Percentiles rank a stretch among this genome's conserved stretches.
Conservation (phyloP, 164 flowering plant species). For the Cinnamomum micranthum region DNA sequence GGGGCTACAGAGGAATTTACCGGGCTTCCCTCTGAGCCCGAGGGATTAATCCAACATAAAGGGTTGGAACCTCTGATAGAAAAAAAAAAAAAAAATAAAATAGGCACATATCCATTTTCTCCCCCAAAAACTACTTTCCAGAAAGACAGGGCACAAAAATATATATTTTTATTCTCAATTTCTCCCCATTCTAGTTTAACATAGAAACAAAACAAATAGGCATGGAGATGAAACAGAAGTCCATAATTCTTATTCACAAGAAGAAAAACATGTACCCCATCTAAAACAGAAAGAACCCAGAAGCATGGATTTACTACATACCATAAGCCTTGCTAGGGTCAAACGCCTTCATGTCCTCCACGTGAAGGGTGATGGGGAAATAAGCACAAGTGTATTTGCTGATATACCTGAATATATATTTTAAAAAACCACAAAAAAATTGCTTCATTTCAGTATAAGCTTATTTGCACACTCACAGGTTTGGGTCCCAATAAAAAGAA, state of each 20-base stretch:
- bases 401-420: conserved; percentile 51
- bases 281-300: background rate
- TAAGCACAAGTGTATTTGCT: conserved; percentile 72
- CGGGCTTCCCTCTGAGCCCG: too few species aligned
- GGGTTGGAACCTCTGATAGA: too few species aligned
- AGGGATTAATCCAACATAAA: too few species aligned
- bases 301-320: conserved; percentile 10
- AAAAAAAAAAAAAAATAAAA: too few species aligned
- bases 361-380: conserved; percentile 70
- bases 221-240: background rate
- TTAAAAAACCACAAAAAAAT: background rate
- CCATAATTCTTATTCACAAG: background rate
- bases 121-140: too few species aligned
- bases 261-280: too few species aligned
- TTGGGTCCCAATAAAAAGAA: background rate
- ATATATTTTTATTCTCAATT: background rate
- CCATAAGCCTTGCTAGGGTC: conserved; percentile 73
- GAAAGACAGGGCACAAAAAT: too few species aligned
- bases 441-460: too few species aligned
- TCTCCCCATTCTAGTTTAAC: background rate
- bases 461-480: too few species aligned
- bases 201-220: background rate
- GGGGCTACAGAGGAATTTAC: too few species aligned
- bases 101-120: too few species aligned
- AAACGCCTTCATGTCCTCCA: conserved; percentile 68